Evolutionary conservation across 257 asterid species (phyloP).

Genomic region (Solanum pennellii): DNA sequence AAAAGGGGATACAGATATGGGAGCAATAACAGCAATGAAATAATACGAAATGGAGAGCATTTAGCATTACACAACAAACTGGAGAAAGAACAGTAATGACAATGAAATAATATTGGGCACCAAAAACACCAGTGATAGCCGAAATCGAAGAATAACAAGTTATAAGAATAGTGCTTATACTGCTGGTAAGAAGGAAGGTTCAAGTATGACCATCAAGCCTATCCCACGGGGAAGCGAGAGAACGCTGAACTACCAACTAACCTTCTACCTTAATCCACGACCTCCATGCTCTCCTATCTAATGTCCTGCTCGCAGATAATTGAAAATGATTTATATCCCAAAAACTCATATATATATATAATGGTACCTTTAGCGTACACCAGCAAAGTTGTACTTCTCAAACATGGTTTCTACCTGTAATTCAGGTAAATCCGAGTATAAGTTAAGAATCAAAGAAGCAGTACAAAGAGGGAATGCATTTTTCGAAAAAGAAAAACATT

Average conservation of each 20-base stretch:
- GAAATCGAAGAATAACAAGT: too few species aligned
- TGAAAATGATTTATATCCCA: neutral
- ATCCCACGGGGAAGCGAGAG: neutral
- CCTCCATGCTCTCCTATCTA: neutral
- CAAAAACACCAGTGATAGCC: too few species aligned
- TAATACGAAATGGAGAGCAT: too few species aligned
- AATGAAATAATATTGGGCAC: too few species aligned
- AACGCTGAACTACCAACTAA: neutral
- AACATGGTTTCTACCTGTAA: constrained; percentile 91
- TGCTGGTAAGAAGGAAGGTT: neutral
- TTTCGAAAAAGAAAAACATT: neutral
- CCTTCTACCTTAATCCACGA: neutral
- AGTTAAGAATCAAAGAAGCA: neutral
- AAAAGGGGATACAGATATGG: too few species aligned
- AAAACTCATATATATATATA: neutral
- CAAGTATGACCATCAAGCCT: neutral
- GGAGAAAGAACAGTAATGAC: too few species aligned
- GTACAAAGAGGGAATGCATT: neutral
- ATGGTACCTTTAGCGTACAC: constrained; percentile 86
- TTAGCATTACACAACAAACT: too few species aligned
- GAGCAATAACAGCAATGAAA: too few species aligned
- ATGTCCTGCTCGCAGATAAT: neutral
- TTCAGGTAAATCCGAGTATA: neutral
- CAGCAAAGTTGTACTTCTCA: constrained; percentile 86
- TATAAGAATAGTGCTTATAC: neutral